Base-by-base conservation (phyloP, 2,329 filamentous ascomycete genomes). In the Exophiala xenobiotica region DNA sequence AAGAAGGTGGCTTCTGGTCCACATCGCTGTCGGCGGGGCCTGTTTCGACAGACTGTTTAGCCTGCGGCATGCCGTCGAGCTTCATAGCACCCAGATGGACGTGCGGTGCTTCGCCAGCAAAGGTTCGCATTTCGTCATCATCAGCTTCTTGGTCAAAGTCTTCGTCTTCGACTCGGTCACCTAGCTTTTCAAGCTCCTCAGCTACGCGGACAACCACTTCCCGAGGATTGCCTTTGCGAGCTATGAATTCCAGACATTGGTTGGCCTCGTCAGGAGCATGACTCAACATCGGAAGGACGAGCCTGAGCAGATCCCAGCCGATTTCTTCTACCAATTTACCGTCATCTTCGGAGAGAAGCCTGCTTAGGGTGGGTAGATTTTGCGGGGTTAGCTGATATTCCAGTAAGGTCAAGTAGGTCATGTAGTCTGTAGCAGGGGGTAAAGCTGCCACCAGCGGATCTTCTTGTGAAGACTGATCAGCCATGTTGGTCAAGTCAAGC, bases 401-500 rank as follows among this genome's bases (percentile, higher is more conserved):
- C 46, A 86, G 67, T 37, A 85, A 72, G 11, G 82, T 85, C 41
- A 85, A 73, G 63, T 86, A 86, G n/a, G 81, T 85, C 50, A 85
- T 68, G 62, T 83, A 81, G 65, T 86, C 82, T 3, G 81, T 82
- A 9, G 73, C 76, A 3, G 82, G 82, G 6, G 82, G 82, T 40
- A 82, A 67, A 20, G 82, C 79, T 59, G 77, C 71, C 55, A 83
- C 67, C 46, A 85, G 72, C 37, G 81, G 80, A 22, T 70, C 65
- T 29, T 59, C 54, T 18, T 35, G 22, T 33, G 23, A 16, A 22
- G 47, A n/a, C n/a, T 49, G 31, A 33, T 44, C 39, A 19, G 51
- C 48, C 54, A 57, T 57, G 14, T 6, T 46, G 29, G 11, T 42
- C 41, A 11, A n/a, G 11, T 19, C 14, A 35, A 35, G 31, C 31